These are phyloP conservation scores for Epithemia pelagica DNA, from an alignment of 108 stramenopile species.

Conservation along the genomic window DNA sequence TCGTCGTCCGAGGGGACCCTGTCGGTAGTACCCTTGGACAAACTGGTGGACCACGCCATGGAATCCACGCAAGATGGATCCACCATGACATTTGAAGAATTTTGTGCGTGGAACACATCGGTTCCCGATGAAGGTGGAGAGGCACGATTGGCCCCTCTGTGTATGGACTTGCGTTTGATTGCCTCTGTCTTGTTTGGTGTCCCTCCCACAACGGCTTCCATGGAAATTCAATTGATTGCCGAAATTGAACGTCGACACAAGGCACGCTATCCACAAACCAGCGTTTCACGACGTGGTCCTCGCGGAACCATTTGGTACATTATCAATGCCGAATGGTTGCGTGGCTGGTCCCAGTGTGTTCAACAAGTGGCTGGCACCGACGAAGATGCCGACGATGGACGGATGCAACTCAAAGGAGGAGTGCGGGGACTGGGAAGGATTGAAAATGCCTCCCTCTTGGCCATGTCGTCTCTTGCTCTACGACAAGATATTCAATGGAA, in stretches of 20 bases:
- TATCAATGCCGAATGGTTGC: conserved; percentile 65
- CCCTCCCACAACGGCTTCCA: conserved; percentile 51
- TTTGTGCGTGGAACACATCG: conserved; percentile 48
- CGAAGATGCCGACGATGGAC: conserved; percentile 38
- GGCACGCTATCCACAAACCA: conserved; percentile 57
- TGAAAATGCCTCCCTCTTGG: conserved; percentile 57
- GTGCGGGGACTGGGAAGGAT: conserved; percentile 52
- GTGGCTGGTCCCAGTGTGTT: conserved; percentile 42
- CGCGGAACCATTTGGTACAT: conserved; percentile 79
- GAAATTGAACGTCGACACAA: conserved; percentile 72
- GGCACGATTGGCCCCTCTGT: conserved; percentile 49
- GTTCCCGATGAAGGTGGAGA: conserved; percentile 15
- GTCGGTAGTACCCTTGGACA: conserved; percentile 15
- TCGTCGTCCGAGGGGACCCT: neutral
- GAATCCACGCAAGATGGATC: conserved; percentile 1
- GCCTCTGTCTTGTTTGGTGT: conserved; percentile 75
- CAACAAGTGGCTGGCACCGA: conserved; percentile 27
- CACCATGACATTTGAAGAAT: conserved; percentile 41
- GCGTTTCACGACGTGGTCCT: conserved; percentile 65
- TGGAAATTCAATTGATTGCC: conserved; percentile 51
- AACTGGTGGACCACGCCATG: conserved; percentile 29
- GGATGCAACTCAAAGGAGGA: conserved; percentile 4
- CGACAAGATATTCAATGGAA: conserved; percentile 58
- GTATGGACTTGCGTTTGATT: conserved; percentile 68
- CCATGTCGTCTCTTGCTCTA: conserved; percentile 65